Base-by-base conservation (phyloP, 306 rosid genomes). In the Citrullus mucosospermus region DNA sequence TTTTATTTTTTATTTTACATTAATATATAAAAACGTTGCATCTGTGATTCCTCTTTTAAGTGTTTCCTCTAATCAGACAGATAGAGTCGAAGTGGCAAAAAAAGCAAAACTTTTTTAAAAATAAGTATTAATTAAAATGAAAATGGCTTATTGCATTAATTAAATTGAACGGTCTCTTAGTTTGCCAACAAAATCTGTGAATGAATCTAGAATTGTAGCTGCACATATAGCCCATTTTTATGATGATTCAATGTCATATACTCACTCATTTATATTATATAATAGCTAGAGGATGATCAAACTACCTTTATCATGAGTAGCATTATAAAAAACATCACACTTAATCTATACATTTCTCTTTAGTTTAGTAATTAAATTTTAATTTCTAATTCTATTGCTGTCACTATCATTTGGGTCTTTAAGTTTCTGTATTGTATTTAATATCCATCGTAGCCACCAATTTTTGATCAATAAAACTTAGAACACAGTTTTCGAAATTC, bases 1-100 rank as follows among this genome's bases (percentile, higher is more conserved):
- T 28, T 0, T 22, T 22, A 22, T 22, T 28, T 28, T 12, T 50
- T 51, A 25, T 51, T 15, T 51, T 12, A 51, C 9, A 14, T 5
- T 3, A 32, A 5, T 50, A 9, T 18, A 18, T n/a, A n/a, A 13
- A 53, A 72, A 8, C 20, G 30, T 39, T 6, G 32, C 41, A 22
- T 55, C 11, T 20, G 5, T 76, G 39, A 50, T 51, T 25, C 44
- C 38, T 4, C 4, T 60, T 14, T 30, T 2, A 71, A 22, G 66
- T 82, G 84, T 79, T 88, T 76, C 87, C 85, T 78, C 22, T 74
- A 36, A 79, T 81, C 78, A 77, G 85, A 84, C 91, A 85, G 85
- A 62, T 67, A 74, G 57, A 34, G 36, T 38, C 48, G 57, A 57
- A 54, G 58, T 62, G 72, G 57, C 6, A 32, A 48, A 43, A 43